Percentiles rank a stretch among this genome's conserved stretches.
Conservation (phyloP, 2,329 filamentous ascomycete genomes). For the Ilyonectria mors-panacis region DNA sequence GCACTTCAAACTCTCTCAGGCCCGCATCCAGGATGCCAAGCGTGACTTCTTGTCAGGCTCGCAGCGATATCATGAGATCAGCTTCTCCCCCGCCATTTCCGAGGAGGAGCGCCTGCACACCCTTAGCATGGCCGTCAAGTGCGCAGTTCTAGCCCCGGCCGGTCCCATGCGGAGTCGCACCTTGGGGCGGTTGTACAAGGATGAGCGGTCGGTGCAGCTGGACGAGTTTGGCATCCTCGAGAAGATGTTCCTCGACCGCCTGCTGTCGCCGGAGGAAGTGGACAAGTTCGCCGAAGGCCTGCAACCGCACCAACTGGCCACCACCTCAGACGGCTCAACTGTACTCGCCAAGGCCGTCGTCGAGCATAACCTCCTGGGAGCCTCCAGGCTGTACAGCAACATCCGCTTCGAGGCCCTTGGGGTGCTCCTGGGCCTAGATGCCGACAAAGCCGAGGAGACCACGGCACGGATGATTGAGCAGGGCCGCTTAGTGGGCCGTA, state of each 20-base stretch:
- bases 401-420: conserved; percentile 84
- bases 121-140: conserved; percentile 89
- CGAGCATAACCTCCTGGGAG: conserved; percentile 94
- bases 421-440: conserved; percentile 81
- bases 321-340: conserved; percentile 90
- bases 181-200: conserved; percentile 90
- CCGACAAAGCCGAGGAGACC: conserved; percentile 88
- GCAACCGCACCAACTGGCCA: conserved; percentile 89
- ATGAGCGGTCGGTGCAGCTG: conserved; percentile 83
- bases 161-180: conserved; percentile 86
- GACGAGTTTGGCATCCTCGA: conserved; percentile 91
- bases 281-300: conserved; percentile 86
- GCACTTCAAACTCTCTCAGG: conserved; percentile 92
- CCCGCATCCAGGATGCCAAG: conserved; percentile 92
- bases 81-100: conserved; percentile 82
- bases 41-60: conserved; percentile 91
- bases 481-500: conserved; percentile 86
- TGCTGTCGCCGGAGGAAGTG: conserved; percentile 87
- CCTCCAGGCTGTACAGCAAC: conserved; percentile 84
- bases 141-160: conserved; percentile 91
- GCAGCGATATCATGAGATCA: conserved; percentile 90
- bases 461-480: conserved; percentile 97
- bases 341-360: conserved; percentile 94
- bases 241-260: conserved; percentile 95
- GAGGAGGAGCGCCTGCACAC: conserved; percentile 90